A percentile compares a stretch with the other conserved stretches of the same genome.
phyloP scores from a whole-genome alignment of 2,329 filamentous ascomycete species.

The Capronia americana region DNA sequence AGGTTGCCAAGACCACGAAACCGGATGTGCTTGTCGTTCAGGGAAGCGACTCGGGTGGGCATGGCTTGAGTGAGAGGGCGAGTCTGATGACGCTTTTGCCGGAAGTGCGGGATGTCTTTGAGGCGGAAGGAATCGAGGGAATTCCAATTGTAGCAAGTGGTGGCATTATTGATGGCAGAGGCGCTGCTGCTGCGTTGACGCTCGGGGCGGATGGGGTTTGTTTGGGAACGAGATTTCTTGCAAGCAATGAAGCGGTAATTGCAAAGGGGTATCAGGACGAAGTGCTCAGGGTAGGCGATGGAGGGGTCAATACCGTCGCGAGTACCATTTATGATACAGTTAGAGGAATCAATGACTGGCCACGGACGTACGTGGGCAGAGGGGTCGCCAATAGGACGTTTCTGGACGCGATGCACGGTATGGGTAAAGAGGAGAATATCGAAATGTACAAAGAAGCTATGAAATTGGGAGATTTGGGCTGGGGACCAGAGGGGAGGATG shows the following conservation, averaged over 20 bases:
- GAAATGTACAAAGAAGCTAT: constrained; percentile 56
- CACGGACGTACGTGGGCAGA: constrained; percentile 63
- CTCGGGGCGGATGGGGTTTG: constrained; percentile 62
- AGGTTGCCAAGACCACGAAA: constrained; percentile 45
- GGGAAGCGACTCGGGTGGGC: constrained; percentile 62
- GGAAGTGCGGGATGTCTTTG: constrained; percentile 55
- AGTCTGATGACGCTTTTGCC: constrained; percentile 58
- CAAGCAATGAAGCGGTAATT: constrained; percentile 57
- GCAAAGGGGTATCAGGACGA: constrained; percentile 58
- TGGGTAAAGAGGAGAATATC: constrained; percentile 50
- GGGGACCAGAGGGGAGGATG: constrained; percentile 62
- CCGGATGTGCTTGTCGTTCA: constrained; percentile 62
- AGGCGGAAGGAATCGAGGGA: constrained; percentile 29
- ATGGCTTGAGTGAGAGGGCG: constrained; percentile 56
- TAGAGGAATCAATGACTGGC: constrained; percentile 65
- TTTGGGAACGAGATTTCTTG: constrained; percentile 70
- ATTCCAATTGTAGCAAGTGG: constrained; percentile 61
- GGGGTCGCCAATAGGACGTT: constrained; percentile 64
- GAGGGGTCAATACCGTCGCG: constrained; percentile 57
- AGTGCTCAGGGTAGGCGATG: constrained; percentile 57
- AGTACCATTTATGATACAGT: constrained; percentile 62
- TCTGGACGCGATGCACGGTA: constrained; percentile 48
- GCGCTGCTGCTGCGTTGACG: constrained; percentile 57
- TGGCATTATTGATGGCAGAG: constrained; percentile 60
- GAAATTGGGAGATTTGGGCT: constrained; percentile 58